phyloP scores from a whole-genome alignment of 108 stramenopile species.

The Stephanodiscus triporus region DNA sequence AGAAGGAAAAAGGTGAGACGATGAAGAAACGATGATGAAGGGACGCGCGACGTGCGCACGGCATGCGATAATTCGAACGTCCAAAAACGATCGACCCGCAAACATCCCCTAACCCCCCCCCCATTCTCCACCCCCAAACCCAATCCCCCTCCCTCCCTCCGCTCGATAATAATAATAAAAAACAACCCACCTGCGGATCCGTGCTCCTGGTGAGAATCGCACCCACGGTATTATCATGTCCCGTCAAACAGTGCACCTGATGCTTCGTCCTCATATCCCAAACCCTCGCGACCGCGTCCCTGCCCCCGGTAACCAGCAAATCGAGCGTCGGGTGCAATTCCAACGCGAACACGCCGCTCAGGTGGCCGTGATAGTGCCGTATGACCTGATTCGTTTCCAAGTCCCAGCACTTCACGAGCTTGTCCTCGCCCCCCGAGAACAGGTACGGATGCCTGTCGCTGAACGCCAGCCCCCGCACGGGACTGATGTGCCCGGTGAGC shows the following conservation, averaged over 20 bases:
- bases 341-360: slow-evolving; percentile 93
- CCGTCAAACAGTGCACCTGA: slow-evolving; percentile 90
- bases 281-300: slow-evolving; percentile 96
- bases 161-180: too few relatives aligned
- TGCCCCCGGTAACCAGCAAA: slow-evolving; percentile 97
- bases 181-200: slow-evolving; percentile 88
- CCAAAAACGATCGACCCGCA: neutral
- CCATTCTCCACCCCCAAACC: too few relatives aligned
- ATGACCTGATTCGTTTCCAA: slow-evolving; percentile 99
- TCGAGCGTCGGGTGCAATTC: slow-evolving; percentile 97
- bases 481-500: slow-evolving; percentile 97
- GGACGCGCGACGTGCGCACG: neutral
- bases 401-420: slow-evolving; percentile 99
- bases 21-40: neutral
- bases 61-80: neutral
- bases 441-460: slow-evolving; percentile 94
- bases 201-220: slow-evolving; percentile 88
- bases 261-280: slow-evolving; percentile 99
- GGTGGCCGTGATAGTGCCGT: slow-evolving; percentile 99
- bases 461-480: slow-evolving; percentile 96
- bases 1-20: neutral
- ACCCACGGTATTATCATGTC: slow-evolving; percentile 95
- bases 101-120: neutral
- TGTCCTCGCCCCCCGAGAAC: slow-evolving; percentile 98
- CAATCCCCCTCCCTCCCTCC: too few relatives aligned